Conservation (phyloP, 148 eudicot species). For the Vaccinium macrocarpon region DNA sequence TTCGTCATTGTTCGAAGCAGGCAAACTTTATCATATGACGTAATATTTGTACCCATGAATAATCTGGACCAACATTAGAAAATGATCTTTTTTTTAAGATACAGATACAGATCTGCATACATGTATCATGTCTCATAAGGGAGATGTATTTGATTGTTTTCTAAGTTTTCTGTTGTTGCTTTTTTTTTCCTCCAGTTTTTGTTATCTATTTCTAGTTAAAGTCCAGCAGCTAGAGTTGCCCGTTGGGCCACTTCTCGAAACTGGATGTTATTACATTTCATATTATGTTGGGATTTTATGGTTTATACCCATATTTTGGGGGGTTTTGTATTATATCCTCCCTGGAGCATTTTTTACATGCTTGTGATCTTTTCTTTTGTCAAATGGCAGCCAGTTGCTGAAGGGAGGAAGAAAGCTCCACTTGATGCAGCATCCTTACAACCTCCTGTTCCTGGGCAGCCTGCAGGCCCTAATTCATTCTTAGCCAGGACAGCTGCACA, state of each 20-base stretch:
- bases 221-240: not conserved
- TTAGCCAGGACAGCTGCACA: constrained; percentile 27
- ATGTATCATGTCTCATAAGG: not conserved
- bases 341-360: not conserved
- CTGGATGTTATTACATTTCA: not conserved
- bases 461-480: constrained; percentile 25
- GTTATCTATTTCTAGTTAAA: not conserved
- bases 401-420: constrained; percentile 17
- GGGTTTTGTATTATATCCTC: not conserved
- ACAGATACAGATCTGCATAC: not conserved
- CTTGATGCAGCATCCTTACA: constrained; percentile 27
- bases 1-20: not conserved
- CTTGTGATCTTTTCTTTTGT: constrained; percentile 7
- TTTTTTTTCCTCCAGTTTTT: too few species aligned
- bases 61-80: not conserved
- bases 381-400: constrained; percentile 18
- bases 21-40: not conserved
- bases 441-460: constrained; percentile 37
- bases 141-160: not conserved
- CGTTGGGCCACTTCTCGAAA: not conserved
- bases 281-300: not conserved
- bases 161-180: too few species aligned
- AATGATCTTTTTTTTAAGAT: not conserved
- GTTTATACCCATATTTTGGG: not conserved
- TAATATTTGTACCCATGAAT: not conserved